phyloP scores from a whole-genome alignment of 257 asterid genomes.

The Petunia secreta region DNA sequence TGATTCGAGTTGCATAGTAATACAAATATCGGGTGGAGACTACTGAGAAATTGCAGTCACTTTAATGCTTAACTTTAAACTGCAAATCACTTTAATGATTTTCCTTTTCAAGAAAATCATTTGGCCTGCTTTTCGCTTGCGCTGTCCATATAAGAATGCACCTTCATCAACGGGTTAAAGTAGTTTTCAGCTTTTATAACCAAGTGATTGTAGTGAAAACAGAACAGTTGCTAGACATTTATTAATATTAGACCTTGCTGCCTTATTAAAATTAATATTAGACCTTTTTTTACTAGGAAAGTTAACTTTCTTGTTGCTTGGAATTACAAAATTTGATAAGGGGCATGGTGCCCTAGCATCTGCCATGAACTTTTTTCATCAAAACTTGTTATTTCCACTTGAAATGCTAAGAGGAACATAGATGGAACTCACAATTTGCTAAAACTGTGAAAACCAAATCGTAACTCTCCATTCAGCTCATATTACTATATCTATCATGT shows the following conservation, averaged over 20 bases:
- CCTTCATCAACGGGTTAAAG: constrained; percentile 3
- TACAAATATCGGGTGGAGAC: not conserved
- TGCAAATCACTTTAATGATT: not conserved
- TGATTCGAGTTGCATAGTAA: not conserved
- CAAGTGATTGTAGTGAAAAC: not conserved
- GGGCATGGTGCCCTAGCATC: constrained; percentile 21
- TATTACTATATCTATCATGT: constrained; percentile 2
- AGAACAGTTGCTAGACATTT: not conserved
- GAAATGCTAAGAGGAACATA: not conserved
- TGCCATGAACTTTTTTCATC: not conserved
- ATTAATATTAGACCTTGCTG: not conserved
- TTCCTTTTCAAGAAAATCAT: not conserved
- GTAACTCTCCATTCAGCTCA: constrained; percentile 20
- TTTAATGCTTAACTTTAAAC: not conserved
- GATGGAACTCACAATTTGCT: not conserved
- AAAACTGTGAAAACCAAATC: constrained; percentile 7
- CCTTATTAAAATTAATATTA: not conserved
- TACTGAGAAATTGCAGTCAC: not conserved
- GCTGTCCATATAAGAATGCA: constrained; percentile 5
- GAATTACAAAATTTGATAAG: not conserved
- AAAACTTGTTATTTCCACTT: constrained; percentile 1
- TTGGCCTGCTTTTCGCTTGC: not conserved
- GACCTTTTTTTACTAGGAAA: not conserved
- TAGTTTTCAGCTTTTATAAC: not conserved
- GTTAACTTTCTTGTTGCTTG: not conserved